A percentile compares a stretch with the other conserved stretches of the same genome.
Conservation (phyloP, 495 filamentous ascomycete species). For the Darksidea phi region DNA sequence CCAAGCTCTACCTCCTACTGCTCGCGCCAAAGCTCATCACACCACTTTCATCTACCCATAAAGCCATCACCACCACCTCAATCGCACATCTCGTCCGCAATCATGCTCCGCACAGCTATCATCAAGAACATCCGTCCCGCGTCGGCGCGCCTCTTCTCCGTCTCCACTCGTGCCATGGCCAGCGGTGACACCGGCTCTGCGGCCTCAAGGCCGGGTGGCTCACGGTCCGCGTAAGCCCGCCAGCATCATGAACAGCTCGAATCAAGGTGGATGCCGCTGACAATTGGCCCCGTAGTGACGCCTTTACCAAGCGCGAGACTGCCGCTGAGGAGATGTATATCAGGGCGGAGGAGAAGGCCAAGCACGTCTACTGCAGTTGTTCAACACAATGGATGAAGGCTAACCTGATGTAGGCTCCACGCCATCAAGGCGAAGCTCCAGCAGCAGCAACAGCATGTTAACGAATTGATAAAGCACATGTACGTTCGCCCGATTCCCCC, state of each 20-base stretch:
- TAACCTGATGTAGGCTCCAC: constrained; percentile 49
- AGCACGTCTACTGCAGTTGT: constrained; percentile 53
- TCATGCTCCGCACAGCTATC: constrained; percentile 33
- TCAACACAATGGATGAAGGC: not conserved
- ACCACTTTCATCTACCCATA: constrained; percentile 15
- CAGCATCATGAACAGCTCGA: not conserved
- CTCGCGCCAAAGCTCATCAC: not conserved
- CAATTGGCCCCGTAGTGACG: constrained; percentile 58
- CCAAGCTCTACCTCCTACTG: not conserved
- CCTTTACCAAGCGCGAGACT: constrained; percentile 86
- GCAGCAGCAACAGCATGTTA: constrained; percentile 83
- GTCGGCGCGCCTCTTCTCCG: constrained; percentile 39
- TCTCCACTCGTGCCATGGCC: constrained; percentile 42
- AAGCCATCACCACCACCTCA: not conserved
- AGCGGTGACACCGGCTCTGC: constrained; percentile 52
- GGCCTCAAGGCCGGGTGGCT: constrained; percentile 46
- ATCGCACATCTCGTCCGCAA: not conserved
- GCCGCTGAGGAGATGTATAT: constrained; percentile 84
- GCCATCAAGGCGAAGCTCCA: constrained; percentile 72
- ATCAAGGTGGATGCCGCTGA: not conserved
- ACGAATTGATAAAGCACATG: constrained; percentile 45
- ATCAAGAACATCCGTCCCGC: constrained; percentile 27
- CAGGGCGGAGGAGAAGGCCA: constrained; percentile 77
- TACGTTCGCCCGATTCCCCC: constrained; percentile 11
- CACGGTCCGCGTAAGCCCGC: constrained; percentile 43